Percentiles rank a stretch among this genome's conserved stretches.
phyloP scores from a whole-genome alignment of 805 yeast genomes.

The Kazachstania psychrophila region DNA sequence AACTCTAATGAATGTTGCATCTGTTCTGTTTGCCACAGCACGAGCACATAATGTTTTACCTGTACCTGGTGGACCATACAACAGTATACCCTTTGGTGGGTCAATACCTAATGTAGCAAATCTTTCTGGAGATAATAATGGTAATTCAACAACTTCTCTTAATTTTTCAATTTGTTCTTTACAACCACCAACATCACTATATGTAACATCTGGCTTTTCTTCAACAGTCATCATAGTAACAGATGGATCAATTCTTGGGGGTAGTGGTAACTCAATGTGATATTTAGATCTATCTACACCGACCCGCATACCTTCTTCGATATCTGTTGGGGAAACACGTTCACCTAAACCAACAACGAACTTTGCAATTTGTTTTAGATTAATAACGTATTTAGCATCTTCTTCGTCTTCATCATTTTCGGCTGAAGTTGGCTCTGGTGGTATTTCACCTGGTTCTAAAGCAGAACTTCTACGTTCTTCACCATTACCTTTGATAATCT shows the following conservation, averaged over 20 bases:
- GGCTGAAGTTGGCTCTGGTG: constrained; percentile 12
- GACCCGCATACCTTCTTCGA: constrained; percentile 98
- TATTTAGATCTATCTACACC: constrained; percentile 97
- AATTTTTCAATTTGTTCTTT: constrained; percentile 96
- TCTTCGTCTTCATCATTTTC: constrained; percentile 50
- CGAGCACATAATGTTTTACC: constrained; percentile 98
- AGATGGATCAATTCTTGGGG: constrained; percentile 94
- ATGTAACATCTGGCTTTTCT: constrained; percentile 98
- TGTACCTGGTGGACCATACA: constrained; percentile 98
- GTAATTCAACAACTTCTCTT: constrained; percentile 92
- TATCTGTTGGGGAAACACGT: constrained; percentile 95
- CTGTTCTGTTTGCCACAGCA: constrained; percentile 98
- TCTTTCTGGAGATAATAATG: constrained; percentile 89
- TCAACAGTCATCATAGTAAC: constrained; percentile 99
- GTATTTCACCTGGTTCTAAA: constrained; percentile 15
- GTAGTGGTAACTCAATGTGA: constrained; percentile 93
- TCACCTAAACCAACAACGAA: constrained; percentile 96
- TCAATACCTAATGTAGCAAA: constrained; percentile 95
- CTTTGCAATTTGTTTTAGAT: constrained; percentile 95
- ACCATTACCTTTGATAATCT: constrained; percentile 66
- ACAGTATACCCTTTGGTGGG: constrained; percentile 95
- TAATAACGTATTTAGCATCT: constrained; percentile 87
- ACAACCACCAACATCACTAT: constrained; percentile 97
- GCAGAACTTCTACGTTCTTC: constrained; percentile 8
- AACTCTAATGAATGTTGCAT: constrained; percentile 95